Evolutionary conservation across 2,329 filamentous ascomycete species (phyloP).

Genomic region (Penicillium palitans): DNA sequence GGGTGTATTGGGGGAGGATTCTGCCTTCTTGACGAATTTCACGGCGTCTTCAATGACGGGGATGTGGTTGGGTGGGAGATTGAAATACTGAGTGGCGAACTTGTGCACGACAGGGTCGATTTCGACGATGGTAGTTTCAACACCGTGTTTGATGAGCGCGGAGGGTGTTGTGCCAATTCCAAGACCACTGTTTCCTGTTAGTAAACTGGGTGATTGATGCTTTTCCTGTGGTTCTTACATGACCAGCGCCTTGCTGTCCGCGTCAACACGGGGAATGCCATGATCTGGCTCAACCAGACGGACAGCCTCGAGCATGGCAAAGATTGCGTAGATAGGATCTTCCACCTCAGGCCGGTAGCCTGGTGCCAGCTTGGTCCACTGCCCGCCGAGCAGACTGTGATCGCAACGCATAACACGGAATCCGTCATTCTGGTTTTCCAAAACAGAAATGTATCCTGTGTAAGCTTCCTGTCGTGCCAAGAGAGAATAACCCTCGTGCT

Average conservation of each 20-base stretch:
- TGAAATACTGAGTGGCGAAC: constrained; percentile 81
- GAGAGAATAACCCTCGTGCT: constrained; percentile 67
- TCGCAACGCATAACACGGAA: constrained; percentile 89
- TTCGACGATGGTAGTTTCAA: constrained; percentile 91
- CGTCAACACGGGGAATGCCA: constrained; percentile 50
- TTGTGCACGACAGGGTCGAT: constrained; percentile 87
- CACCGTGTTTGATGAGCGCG: constrained; percentile 80
- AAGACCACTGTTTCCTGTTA: constrained; percentile 62
- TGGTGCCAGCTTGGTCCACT: constrained; percentile 66
- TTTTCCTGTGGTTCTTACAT: constrained; percentile 60
- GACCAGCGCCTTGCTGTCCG: constrained; percentile 75
- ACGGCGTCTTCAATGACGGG: constrained; percentile 82
- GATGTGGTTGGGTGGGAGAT: constrained; percentile 72
- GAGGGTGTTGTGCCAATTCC: constrained; percentile 90
- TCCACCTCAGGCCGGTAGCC: constrained; percentile 59
- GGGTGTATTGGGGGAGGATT: constrained; percentile 34
- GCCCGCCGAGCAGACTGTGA: constrained; percentile 88
- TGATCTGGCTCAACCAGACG: constrained; percentile 67
- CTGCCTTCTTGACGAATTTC: constrained; percentile 58
- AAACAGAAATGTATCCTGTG: constrained; percentile 88
- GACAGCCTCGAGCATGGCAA: constrained; percentile 90
- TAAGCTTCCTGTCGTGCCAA: constrained; percentile 80
- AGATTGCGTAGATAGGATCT: constrained; percentile 95
- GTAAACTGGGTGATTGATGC: constrained; percentile 6
- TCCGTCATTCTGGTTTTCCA: constrained; percentile 69